Evolutionary conservation across 2,329 filamentous ascomycete species (phyloP).

Genomic region (Didymella glomerata): DNA sequence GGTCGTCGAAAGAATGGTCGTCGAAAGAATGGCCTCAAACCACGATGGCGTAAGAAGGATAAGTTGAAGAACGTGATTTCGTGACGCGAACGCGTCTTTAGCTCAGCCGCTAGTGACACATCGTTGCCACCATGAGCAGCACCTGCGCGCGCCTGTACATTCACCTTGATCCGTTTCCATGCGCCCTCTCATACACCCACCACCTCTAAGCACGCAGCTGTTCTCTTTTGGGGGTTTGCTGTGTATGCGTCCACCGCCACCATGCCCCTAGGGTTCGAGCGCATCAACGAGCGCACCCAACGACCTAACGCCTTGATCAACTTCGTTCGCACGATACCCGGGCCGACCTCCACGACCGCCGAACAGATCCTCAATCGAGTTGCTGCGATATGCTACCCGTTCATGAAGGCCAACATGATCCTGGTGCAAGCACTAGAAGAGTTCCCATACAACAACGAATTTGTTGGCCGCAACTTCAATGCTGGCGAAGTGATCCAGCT

Average conservation of each 20-base stretch:
- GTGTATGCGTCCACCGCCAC: conserved; percentile 12
- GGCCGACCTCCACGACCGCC: conserved; percentile 54
- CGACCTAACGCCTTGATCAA: conserved; percentile 81
- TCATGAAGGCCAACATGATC: conserved; percentile 58
- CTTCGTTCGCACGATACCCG: conserved; percentile 83
- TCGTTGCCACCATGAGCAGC: background rate
- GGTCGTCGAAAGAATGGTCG: no score
- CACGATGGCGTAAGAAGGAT: background rate
- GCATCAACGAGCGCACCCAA: conserved; percentile 77
- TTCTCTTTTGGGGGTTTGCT: background rate
- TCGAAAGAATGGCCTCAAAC: no score
- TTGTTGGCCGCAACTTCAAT: conserved; percentile 90
- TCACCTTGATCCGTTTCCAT: background rate
- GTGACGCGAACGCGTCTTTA: conserved; percentile 9
- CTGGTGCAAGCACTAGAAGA: conserved; percentile 72
- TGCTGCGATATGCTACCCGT: conserved; percentile 75
- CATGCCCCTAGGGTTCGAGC: conserved; percentile 82
- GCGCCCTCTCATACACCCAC: background rate
- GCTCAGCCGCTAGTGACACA: conserved; percentile 8
- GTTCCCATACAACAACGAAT: conserved; percentile 81
- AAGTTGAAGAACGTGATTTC: background rate
- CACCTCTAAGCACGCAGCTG: background rate
- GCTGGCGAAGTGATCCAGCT: conserved; percentile 87
- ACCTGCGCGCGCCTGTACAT: background rate
- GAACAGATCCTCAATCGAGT: conserved; percentile 50